These are phyloP conservation scores for Pythium plurisporium DNA, from an alignment of 352 stramenopile genomes.

Conservation along the genomic window DNA sequence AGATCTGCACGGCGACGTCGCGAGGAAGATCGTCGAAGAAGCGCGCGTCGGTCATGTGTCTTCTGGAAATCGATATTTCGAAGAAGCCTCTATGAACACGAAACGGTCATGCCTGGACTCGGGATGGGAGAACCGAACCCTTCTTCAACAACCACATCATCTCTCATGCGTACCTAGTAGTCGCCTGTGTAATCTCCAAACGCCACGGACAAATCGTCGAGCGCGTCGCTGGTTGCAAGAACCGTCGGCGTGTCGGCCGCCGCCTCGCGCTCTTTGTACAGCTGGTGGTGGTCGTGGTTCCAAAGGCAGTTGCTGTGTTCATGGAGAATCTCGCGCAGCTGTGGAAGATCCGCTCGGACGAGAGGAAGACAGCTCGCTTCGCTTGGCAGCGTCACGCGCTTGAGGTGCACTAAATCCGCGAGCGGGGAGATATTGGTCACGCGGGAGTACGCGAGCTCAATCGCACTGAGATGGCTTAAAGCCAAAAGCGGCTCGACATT, in stretches of 20 bases:
- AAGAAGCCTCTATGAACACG: too few relatives aligned
- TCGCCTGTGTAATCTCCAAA: conserved; percentile 17
- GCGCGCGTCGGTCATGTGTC: too few relatives aligned
- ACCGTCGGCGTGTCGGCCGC: neutral
- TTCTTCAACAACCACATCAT: too few relatives aligned
- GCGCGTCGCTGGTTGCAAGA: neutral
- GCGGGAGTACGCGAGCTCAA: conserved; percentile 10
- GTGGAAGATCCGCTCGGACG: neutral
- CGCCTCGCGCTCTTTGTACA: neutral
- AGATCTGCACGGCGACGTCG: neutral
- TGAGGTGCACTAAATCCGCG: neutral
- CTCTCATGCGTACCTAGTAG: neutral
- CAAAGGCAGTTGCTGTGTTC: conserved; percentile 13
- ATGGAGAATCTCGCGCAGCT: conserved; percentile 11
- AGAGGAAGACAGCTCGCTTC: conserved; percentile 9
- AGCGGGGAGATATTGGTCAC: conserved; percentile 4
- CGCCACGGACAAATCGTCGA: conserved; percentile 5
- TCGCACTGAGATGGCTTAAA: neutral
- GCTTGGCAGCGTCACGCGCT: conserved; percentile 1
- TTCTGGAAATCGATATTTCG: too few relatives aligned
- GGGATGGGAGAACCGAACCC: too few relatives aligned
- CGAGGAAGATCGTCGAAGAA: neutral
- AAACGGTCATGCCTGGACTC: too few relatives aligned
- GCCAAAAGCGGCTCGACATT: neutral
- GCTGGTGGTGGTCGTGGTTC: conserved; percentile 1